phyloP scores from a whole-genome alignment of 805 yeast species.

The Candida yuanshanica region DNA sequence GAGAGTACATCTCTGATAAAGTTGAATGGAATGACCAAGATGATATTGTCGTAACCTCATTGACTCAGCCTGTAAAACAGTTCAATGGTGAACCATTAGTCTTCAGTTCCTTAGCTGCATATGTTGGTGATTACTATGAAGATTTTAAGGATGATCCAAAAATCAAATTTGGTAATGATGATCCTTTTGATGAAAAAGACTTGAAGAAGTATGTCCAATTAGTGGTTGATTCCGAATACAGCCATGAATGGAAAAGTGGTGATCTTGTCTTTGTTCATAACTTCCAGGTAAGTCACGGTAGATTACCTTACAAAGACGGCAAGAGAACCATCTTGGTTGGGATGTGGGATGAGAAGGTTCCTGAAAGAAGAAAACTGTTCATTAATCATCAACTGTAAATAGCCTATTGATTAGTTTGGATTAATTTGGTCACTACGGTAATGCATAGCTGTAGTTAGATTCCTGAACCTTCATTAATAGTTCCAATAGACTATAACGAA shows the following conservation, averaged over 20 bases:
- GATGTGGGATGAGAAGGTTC: conserved; percentile 27
- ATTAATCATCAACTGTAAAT: background rate
- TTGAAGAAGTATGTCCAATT: conserved; percentile 18
- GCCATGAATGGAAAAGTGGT: conserved; percentile 28
- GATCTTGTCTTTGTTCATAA: conserved; percentile 31
- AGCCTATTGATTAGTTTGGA: background rate
- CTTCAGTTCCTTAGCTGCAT: conserved; percentile 25
- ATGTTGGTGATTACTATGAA: conserved; percentile 10
- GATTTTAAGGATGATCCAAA: conserved; percentile 2
- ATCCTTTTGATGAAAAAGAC: conserved; percentile 13
- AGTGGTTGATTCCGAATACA: conserved; percentile 19
- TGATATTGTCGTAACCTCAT: conserved; percentile 11
- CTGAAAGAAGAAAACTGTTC: background rate
- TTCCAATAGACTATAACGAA: too few species aligned
- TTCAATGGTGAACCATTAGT: conserved; percentile 14
- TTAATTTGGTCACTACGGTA: too few species aligned
- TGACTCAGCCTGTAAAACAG: conserved; percentile 17
- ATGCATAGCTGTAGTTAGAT: too few species aligned
- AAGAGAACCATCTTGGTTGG: conserved; percentile 27
- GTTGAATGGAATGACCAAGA: conserved; percentile 24
- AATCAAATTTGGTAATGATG: conserved; percentile 21
- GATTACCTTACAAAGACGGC: conserved; percentile 27
- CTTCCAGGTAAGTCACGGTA: conserved; percentile 31
- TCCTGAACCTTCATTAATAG: too few species aligned
- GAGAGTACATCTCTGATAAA: conserved; percentile 22